A percentile compares a stretch with the other conserved stretches of the same genome.
Conservation (phyloP, 2,329 filamentous ascomycete genomes). For the Dactylellina haptotyla region DNA sequence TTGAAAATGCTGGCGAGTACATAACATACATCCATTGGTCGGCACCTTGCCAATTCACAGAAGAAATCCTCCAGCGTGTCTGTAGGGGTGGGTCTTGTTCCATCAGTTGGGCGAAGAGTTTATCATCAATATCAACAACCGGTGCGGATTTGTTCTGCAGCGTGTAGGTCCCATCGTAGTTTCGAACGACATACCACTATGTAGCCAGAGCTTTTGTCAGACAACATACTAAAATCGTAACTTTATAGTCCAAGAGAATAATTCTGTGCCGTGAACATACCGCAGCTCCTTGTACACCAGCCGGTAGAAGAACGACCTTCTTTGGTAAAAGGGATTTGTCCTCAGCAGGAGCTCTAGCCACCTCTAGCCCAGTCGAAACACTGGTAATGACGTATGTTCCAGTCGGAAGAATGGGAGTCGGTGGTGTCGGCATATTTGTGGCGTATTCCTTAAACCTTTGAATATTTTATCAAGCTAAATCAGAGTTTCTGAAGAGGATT, state of each 20-base stretch:
- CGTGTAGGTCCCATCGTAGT: constrained; percentile 41
- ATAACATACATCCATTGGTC: constrained; percentile 31
- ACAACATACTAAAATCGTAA: neutral
- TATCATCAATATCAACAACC: constrained; percentile 8
- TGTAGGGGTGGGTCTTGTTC: constrained; percentile 8
- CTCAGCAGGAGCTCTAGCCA: constrained; percentile 25
- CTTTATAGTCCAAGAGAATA: neutral
- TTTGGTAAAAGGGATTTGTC: constrained; percentile 41
- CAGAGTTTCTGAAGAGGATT: no score
- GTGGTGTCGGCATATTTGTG: constrained; percentile 19
- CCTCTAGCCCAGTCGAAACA: constrained; percentile 18
- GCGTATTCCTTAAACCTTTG: neutral
- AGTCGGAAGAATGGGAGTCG: constrained; percentile 12
- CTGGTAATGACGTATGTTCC: constrained; percentile 37
- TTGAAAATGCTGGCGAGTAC: neutral
- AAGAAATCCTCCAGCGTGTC: constrained; percentile 39
- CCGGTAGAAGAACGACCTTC: constrained; percentile 23
- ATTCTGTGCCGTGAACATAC: neutral
- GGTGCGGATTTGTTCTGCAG: constrained; percentile 20
- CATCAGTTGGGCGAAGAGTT: constrained; percentile 27
- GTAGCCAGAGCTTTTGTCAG: neutral
- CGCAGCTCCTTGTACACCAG: constrained; percentile 8
- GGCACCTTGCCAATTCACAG: constrained; percentile 27
- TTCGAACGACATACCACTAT: constrained; percentile 34
- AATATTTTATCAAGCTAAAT: no score